Base-by-base conservation (phyloP, 768 basidiomycete genomes). In the Naganishia randhawae region DNA sequence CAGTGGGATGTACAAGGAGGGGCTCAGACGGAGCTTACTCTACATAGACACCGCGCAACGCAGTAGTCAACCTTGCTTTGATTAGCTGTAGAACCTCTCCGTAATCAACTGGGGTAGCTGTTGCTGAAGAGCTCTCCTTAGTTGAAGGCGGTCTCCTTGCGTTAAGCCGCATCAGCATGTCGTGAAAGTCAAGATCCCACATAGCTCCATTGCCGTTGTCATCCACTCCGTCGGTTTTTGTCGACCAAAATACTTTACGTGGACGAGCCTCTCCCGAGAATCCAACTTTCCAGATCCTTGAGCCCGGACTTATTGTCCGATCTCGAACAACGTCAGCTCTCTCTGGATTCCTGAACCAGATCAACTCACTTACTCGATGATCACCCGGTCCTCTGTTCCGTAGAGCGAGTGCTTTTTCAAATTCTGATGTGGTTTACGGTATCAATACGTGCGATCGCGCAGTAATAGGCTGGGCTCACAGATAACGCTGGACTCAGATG, bases 211-310 rank as follows among this genome's bases (percentile, higher is more conserved):
- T 66, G 32, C 48, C 70, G 57, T 69, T 65, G 14, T 29, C 50
- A 50, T 62, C 65, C 39, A 13, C 25, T 31, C 52, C 51, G 2
- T 52, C 33, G 32, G 31, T 54, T 31, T 69, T 50, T 17, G 48
- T 31, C n/a, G 74, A 51, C 73, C 84, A 85, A 77, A 95, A 90
- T n/a, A 93, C 88, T 66, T 92, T 89, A 73, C 96, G 81, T 10
- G 96, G 93, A 68, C 87, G 84, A 4, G 92, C 87, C 82, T 99
- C 96, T 16, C 95, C 95, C 74, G 92, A 94, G 82, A 97, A 98
- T 1, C 96, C 96, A 13, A 94, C 91, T 81, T 94, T 96, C 94
- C 95, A 98, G 69, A 93, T 85, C 63, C 88, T 84, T 52, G 91
- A 92, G 22, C 96, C 96, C 27, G 93, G 89, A 79, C 78, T 78